These are phyloP conservation scores for Rhizophora mangle DNA, from an alignment of 345 rosid species.

Conservation along the genomic window DNA sequence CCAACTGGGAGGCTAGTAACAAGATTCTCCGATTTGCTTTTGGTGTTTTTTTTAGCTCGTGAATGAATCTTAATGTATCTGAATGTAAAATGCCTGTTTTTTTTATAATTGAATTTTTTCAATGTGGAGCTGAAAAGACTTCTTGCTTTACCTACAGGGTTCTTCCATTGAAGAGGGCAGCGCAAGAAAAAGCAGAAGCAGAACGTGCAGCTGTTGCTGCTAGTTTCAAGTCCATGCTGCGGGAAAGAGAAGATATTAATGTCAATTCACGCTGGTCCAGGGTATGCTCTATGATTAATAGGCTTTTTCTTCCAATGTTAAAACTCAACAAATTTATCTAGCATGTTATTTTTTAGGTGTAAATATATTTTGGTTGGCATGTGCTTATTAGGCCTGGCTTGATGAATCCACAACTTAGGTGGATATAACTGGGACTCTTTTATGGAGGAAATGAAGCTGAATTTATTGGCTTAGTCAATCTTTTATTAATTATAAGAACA, in stretches of 20 bases:
- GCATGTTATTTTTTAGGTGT: background rate
- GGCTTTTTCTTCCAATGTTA: background rate
- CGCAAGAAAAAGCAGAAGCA: slow-evolving; percentile 74
- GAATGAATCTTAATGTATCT: slow-evolving; percentile 23
- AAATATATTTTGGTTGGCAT: background rate
- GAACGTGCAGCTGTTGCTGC: slow-evolving; percentile 61
- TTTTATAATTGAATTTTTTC: background rate
- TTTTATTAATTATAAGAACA: too few species aligned
- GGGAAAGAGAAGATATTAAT: slow-evolving; percentile 62
- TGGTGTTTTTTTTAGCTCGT: slow-evolving; percentile 29
- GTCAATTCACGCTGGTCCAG: slow-evolving; percentile 79
- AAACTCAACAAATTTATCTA: background rate
- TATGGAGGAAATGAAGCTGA: too few species aligned
- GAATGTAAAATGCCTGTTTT: slow-evolving; percentile 14
- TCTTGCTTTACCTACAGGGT: slow-evolving; percentile 49
- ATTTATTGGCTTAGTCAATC: too few species aligned
- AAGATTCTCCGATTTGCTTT: slow-evolving; percentile 24
- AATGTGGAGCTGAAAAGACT: background rate
- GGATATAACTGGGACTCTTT: too few species aligned
- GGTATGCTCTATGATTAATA: slow-evolving; percentile 37
- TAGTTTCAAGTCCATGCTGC: slow-evolving; percentile 80
- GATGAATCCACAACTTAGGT: too few species aligned
- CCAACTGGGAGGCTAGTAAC: slow-evolving; percentile 28
- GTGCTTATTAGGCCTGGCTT: too few species aligned
- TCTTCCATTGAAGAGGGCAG: slow-evolving; percentile 64